Evolutionary conservation across 2,329 filamentous ascomycete species (phyloP).

Genomic region (Fusarium bactridioides): DNA sequence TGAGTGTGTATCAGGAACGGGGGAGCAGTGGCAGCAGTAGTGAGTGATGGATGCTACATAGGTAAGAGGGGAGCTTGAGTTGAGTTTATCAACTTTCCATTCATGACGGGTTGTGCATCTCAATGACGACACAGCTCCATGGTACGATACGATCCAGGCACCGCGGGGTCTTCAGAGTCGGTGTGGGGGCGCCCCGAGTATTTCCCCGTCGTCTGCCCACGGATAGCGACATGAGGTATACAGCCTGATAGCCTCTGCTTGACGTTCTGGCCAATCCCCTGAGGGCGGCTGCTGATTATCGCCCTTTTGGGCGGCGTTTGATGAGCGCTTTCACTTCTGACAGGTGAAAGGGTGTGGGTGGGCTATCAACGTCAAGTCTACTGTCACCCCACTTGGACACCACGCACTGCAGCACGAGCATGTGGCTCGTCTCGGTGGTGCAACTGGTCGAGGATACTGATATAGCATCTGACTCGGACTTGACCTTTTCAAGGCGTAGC

Average conservation of each 20-base stretch:
- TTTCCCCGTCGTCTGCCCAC: conserved; percentile 30
- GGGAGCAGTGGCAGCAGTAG: neutral
- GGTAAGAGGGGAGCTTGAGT: conserved; percentile 17
- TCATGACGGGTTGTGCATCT: conserved; percentile 20
- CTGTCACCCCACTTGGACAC: conserved; percentile 36
- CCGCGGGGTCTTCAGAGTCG: conserved; percentile 36
- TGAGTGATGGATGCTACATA: neutral
- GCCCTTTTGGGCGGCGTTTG: conserved; percentile 2
- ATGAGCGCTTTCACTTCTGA: conserved; percentile 7
- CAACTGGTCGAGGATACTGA: conserved; percentile 14
- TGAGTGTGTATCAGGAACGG: neutral
- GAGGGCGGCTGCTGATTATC: conserved; percentile 12
- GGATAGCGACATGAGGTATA: conserved; percentile 14
- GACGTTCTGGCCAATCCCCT: conserved; percentile 23
- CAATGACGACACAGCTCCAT: conserved; percentile 42
- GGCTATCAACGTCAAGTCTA: conserved; percentile 12
- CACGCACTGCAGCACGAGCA: conserved; percentile 27
- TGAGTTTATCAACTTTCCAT: conserved; percentile 27
- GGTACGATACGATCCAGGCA: conserved; percentile 38
- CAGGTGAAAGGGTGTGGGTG: conserved; percentile 7
- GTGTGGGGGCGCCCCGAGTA: conserved; percentile 15
- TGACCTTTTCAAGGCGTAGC: conserved; percentile 35
- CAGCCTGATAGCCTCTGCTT: neutral
- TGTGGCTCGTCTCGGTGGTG: conserved; percentile 37
- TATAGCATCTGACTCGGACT: conserved; percentile 11